A percentile compares a stretch with the other conserved stretches of the same genome.
Conservation (phyloP, 1,139 yeast genomes). For the Geotrichum australiense region DNA sequence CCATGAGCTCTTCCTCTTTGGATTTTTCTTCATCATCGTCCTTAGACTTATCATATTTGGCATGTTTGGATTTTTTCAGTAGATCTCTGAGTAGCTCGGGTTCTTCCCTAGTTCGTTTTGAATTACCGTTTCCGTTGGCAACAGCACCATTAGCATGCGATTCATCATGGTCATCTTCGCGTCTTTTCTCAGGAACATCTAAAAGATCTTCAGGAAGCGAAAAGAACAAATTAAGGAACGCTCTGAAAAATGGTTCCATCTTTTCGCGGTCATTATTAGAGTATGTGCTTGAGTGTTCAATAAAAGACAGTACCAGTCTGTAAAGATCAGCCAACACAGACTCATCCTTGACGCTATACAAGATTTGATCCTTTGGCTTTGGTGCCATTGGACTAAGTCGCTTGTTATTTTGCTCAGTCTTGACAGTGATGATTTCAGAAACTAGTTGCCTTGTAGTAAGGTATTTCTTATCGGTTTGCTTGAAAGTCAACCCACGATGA, state of each 20-base stretch:
- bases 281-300: slow-evolving; percentile 60
- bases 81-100: slow-evolving; percentile 59
- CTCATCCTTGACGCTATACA: slow-evolving; percentile 57
- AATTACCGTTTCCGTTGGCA: slow-evolving; percentile 19
- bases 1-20: slow-evolving; percentile 8
- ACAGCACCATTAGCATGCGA: slow-evolving; percentile 19
- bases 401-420: slow-evolving; percentile 77
- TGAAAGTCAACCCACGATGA: slow-evolving; percentile 90
- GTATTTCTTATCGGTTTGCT: slow-evolving; percentile 90
- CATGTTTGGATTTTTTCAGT: slow-evolving; percentile 50
- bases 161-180: slow-evolving; percentile 21
- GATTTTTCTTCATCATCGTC: slow-evolving; percentile 20
- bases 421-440: slow-evolving; percentile 86
- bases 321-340: slow-evolving; percentile 70
- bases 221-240: slow-evolving; percentile 65
- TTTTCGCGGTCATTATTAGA: slow-evolving; percentile 78
- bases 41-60: slow-evolving; percentile 15
- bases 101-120: slow-evolving; percentile 37
- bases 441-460: slow-evolving; percentile 84
- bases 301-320: slow-evolving; percentile 60
- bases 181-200: slow-evolving; percentile 21
- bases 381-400: slow-evolving; percentile 79
- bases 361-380: slow-evolving; percentile 79
- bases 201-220: slow-evolving; percentile 36
- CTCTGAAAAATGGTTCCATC: slow-evolving; percentile 62